Evolutionary conservation across 2,329 filamentous ascomycete genomes (phyloP).

Genomic region (Fusarium nisikadoi): DNA sequence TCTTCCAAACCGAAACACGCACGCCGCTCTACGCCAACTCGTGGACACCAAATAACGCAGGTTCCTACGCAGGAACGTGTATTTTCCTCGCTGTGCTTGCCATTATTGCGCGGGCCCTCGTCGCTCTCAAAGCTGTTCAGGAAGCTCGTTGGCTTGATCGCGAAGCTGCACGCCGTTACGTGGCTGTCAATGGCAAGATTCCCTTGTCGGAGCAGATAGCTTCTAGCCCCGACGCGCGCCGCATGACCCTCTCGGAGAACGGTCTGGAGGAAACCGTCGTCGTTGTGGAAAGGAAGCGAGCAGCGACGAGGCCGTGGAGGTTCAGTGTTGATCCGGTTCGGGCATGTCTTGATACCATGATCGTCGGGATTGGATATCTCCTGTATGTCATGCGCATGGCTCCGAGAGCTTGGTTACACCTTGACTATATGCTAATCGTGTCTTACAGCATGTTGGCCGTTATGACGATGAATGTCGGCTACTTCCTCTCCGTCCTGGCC

Average conservation of each 20-base stretch:
- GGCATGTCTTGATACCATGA: slow-evolving; percentile 74
- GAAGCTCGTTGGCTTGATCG: slow-evolving; percentile 73
- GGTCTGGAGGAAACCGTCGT: slow-evolving; percentile 84
- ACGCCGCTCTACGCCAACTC: slow-evolving; percentile 67
- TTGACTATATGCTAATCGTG: slow-evolving; percentile 3
- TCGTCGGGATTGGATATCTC: slow-evolving; percentile 83
- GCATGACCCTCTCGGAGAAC: slow-evolving; percentile 73
- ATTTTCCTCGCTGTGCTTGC: slow-evolving; percentile 88
- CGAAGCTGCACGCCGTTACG: slow-evolving; percentile 79
- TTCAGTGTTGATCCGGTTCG: slow-evolving; percentile 82
- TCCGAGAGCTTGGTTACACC: not conserved
- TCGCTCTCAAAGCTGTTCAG: slow-evolving; percentile 76
- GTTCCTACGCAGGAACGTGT: slow-evolving; percentile 87
- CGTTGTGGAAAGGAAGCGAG: slow-evolving; percentile 70
- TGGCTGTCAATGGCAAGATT: slow-evolving; percentile 74
- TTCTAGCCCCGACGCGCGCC: slow-evolving; percentile 70
- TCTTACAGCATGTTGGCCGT: slow-evolving; percentile 86
- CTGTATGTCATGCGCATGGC: slow-evolving; percentile 70
- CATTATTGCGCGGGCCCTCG: slow-evolving; percentile 73
- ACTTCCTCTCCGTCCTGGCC: slow-evolving; percentile 82
- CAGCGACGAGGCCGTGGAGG: slow-evolving; percentile 75
- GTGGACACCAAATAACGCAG: slow-evolving; percentile 79
- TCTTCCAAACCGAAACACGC: slow-evolving; percentile 68
- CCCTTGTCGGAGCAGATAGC: slow-evolving; percentile 68
- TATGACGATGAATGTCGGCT: slow-evolving; percentile 90